phyloP scores from a whole-genome alignment of 805 yeast genomes.

The Myxozyma neglecta region DNA sequence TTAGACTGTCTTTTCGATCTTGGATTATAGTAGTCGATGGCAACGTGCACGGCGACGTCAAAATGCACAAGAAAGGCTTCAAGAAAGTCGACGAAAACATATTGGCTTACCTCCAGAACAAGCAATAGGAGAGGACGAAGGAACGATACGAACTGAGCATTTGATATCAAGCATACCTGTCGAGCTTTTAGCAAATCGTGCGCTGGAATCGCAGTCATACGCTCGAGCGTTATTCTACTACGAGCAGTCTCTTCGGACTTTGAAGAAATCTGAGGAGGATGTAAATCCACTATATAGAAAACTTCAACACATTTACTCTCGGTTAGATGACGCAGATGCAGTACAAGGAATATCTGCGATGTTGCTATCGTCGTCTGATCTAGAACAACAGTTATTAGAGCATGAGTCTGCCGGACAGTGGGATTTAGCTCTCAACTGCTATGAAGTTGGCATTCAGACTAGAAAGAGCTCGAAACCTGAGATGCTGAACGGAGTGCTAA shows the following conservation, averaged over 20 bases:
- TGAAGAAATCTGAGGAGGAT: constrained; percentile 34
- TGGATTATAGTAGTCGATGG: constrained; percentile 88
- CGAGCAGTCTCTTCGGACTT: constrained; percentile 67
- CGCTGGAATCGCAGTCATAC: constrained; percentile 79
- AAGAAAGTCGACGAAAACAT: constrained; percentile 6
- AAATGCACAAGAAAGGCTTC: constrained; percentile 11
- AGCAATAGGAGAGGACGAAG: constrained; percentile 10
- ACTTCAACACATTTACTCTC: constrained; percentile 79
- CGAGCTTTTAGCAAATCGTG: constrained; percentile 68
- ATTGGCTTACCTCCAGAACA: not conserved
- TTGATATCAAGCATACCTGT: constrained; percentile 12
- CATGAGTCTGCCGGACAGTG: constrained; percentile 84
- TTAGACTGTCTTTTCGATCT: constrained; percentile 62
- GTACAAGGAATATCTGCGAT: constrained; percentile 79
- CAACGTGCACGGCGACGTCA: constrained; percentile 21
- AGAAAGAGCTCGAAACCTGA: constrained; percentile 35
- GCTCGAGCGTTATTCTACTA: constrained; percentile 84
- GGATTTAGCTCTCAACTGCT: constrained; percentile 83
- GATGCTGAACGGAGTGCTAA: constrained; percentile 56
- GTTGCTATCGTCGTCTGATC: constrained; percentile 61
- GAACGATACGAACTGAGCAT: constrained; percentile 1
- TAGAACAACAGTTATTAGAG: constrained; percentile 74
- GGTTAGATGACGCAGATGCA: constrained; percentile 85
- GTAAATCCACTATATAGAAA: constrained; percentile 36
- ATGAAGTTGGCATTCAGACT: constrained; percentile 51